phyloP scores from a whole-genome alignment of 2,329 filamentous ascomycete species.

The Curvularia sp. region DNA sequence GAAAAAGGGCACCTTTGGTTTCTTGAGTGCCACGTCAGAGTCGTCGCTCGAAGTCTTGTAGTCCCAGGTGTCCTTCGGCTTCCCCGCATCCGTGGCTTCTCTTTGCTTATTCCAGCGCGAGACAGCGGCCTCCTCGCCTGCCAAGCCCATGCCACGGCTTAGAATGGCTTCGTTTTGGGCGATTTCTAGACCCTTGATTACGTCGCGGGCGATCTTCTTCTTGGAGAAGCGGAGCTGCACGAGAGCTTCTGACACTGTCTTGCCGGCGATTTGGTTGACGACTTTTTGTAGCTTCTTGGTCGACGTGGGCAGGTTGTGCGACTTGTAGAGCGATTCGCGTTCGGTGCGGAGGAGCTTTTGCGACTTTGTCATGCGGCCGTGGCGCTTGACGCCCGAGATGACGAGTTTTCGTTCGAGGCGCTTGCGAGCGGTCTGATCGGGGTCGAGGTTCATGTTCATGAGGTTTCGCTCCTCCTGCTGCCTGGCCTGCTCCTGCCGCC shows the following conservation, averaged over 20 bases:
- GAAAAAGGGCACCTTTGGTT: constrained; percentile 22
- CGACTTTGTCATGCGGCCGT: constrained; percentile 70
- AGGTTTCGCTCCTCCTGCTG: constrained; percentile 59
- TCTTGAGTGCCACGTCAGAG: constrained; percentile 6
- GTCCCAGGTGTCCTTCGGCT: constrained; percentile 19
- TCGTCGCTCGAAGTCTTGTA: constrained; percentile 23
- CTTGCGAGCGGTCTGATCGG: constrained; percentile 72
- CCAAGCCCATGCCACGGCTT: constrained; percentile 82
- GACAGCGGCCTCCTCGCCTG: constrained; percentile 34
- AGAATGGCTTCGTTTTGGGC: constrained; percentile 84
- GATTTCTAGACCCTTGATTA: constrained; percentile 78
- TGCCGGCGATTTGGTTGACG: constrained; percentile 87
- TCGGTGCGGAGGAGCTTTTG: constrained; percentile 73
- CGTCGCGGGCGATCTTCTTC: constrained; percentile 87
- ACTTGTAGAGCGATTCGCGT: constrained; percentile 66
- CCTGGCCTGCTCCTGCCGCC: constrained; percentile 14
- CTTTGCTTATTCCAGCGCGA: constrained; percentile 33
- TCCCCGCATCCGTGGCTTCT: constrained; percentile 21
- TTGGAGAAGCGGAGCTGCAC: constrained; percentile 94
- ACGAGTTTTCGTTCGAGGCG: constrained; percentile 87
- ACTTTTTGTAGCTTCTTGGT: constrained; percentile 91
- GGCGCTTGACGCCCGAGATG: constrained; percentile 73
- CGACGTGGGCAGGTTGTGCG: constrained; percentile 78
- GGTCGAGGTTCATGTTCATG: constrained; percentile 67
- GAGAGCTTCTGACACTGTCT: constrained; percentile 92